Percentiles rank a stretch among this genome's conserved stretches.
These are phyloP conservation scores for Gymnopilus dilepis DNA, from an alignment of 768 basidiomycete genomes.

Conservation along the genomic window DNA sequence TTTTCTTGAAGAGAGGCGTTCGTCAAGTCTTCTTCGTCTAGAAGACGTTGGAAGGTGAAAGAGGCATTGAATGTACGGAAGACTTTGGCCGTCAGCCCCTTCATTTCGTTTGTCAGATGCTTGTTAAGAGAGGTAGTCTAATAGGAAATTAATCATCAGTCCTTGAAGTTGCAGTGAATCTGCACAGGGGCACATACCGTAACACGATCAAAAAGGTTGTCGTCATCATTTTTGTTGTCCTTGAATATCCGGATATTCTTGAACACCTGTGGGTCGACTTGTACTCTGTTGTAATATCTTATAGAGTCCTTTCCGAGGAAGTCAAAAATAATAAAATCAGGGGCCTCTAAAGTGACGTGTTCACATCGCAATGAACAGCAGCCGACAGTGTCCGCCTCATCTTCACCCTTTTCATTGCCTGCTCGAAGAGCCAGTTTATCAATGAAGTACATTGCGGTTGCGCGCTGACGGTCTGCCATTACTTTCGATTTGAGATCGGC, in stretches of 20 bases:
- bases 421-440: constrained; percentile 96
- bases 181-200: constrained; percentile 61
- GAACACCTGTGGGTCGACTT: constrained; percentile 91
- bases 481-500: constrained; percentile 86
- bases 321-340: constrained; percentile 90
- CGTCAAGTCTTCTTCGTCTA: constrained; percentile 68
- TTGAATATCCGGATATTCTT: constrained; percentile 99
- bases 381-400: constrained; percentile 98
- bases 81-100: constrained; percentile 97
- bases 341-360: constrained; percentile 91
- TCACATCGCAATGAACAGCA: constrained; percentile 98
- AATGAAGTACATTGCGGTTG: constrained; percentile 99
- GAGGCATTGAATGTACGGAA: constrained; percentile 99
- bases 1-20: constrained; percentile 91
- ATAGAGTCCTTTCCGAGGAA: constrained; percentile 99
- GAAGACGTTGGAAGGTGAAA: constrained; percentile 89
- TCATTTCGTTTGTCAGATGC: constrained; percentile 93
- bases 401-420: constrained; percentile 99
- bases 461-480: constrained; percentile 94
- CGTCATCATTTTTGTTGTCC: constrained; percentile 85
- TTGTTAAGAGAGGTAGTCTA: constrained; percentile 90
- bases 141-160: constrained; percentile 24
- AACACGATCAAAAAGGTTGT: constrained; percentile 94
- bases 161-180: not conserved
- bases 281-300: constrained; percentile 91